Evolutionary conservation across 1,284 basidiomycete species (phyloP).

Genomic region (Ceratobasidium sp.): DNA sequence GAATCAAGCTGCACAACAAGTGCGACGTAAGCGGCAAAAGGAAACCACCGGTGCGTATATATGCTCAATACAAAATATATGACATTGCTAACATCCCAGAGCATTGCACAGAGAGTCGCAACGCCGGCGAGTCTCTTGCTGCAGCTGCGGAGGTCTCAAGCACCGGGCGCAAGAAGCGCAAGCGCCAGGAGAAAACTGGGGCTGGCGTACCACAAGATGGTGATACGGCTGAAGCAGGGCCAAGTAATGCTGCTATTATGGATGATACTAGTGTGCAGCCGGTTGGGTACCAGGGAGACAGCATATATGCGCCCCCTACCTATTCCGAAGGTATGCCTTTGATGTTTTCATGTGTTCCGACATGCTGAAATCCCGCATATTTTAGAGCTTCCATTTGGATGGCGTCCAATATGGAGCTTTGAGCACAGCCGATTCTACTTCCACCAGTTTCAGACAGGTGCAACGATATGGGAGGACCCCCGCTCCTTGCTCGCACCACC

Average conservation of each 20-base stretch:
- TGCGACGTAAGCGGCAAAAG: not conserved
- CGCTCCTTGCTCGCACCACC: not conserved
- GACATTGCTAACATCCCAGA: not conserved
- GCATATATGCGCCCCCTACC: not conserved
- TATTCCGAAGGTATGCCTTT: not conserved
- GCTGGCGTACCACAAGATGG: not conserved
- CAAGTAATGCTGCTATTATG: not conserved
- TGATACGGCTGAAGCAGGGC: not conserved
- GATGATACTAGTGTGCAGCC: not conserved
- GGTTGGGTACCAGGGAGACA: not conserved
- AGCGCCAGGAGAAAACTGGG: not conserved
- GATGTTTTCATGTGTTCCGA: not conserved
- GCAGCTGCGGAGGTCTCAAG: not conserved
- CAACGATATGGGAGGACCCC: not conserved
- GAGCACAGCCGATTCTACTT: not conserved
- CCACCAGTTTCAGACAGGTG: not conserved
- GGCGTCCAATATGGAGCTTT: not conserved
- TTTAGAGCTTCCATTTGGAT: not conserved
- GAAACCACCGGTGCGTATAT: not conserved
- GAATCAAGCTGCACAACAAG: not conserved
- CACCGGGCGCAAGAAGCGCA: not conserved
- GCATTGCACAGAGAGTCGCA: not conserved
- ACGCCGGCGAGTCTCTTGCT: not conserved
- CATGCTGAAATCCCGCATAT: not conserved
- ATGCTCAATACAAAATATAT: not conserved